A percentile compares a stretch with the other conserved stretches of the same genome.
phyloP scores from a whole-genome alignment of 192 early-diverging fungal species.

The Phycomyces blakesleeanus region DNA sequence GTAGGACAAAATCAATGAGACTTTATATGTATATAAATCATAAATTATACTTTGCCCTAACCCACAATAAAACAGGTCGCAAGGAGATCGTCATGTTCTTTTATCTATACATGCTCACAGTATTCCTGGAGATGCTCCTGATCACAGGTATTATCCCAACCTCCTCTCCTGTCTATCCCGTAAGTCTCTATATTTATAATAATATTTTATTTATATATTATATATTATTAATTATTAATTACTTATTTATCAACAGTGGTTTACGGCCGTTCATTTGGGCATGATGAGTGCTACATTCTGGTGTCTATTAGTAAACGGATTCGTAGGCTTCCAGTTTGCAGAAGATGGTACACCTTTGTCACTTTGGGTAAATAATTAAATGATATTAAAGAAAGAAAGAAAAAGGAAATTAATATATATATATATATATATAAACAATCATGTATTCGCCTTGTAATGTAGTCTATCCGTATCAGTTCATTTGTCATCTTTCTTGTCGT shows the following conservation, averaged over 20 bases:
- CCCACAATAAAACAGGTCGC: slow-evolving; percentile 50
- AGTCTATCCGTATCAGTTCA: slow-evolving; percentile 68
- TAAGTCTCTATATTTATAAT: too few relatives aligned
- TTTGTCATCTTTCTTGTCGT: slow-evolving; percentile 63
- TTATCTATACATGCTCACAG: slow-evolving; percentile 73
- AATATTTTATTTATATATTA: slow-evolving; percentile 4
- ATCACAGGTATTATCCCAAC: slow-evolving; percentile 78
- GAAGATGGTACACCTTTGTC: slow-evolving; percentile 85
- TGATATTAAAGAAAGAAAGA: too few relatives aligned
- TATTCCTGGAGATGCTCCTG: slow-evolving; percentile 71
- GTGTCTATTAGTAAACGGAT: slow-evolving; percentile 81
- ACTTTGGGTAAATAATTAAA: slow-evolving; percentile 92
- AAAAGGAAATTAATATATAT: too few relatives aligned
- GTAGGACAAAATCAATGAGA: slow-evolving; percentile 38
- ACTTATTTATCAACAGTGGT: slow-evolving; percentile 47
- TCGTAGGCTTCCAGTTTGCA: slow-evolving; percentile 86
- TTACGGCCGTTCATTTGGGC: slow-evolving; percentile 66
- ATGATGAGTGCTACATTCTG: slow-evolving; percentile 75
- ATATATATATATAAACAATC: too few relatives aligned
- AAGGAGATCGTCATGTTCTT: slow-evolving; percentile 93
- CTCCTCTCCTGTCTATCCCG: slow-evolving; percentile 57
- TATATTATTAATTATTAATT: slow-evolving; percentile 6
- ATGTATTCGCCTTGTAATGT: too few relatives aligned
- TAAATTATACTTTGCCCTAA: neutral
- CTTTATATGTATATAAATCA: neutral